A percentile compares a stretch with the other conserved stretches of the same genome.
Conservation (phyloP, 768 basidiomycete species). For the Lentinus tigrinus region DNA sequence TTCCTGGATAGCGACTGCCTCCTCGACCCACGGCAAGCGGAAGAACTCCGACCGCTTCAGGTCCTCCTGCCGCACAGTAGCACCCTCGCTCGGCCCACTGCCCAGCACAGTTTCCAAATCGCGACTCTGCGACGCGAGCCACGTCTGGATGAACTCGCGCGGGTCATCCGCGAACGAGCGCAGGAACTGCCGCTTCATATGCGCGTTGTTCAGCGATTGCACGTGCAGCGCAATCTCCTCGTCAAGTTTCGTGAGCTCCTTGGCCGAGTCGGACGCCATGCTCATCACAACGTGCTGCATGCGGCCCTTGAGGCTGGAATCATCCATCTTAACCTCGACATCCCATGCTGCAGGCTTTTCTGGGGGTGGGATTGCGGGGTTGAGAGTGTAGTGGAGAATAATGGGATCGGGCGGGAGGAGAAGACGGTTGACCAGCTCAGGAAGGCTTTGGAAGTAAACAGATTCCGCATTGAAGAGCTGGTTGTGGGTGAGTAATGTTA, state of each 20-base stretch:
- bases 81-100: constrained; percentile 77
- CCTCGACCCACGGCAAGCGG: constrained; percentile 86
- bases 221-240: constrained; percentile 90
- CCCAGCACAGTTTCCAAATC: constrained; percentile 90
- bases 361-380: constrained; percentile 59
- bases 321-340: constrained; percentile 86
- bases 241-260: constrained; percentile 71
- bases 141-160: constrained; percentile 79
- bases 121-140: constrained; percentile 89
- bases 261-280: constrained; percentile 67
- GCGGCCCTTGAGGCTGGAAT: constrained; percentile 65
- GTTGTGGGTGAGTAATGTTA: background rate
- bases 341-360: constrained; percentile 74
- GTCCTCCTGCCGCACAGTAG: constrained; percentile 84
- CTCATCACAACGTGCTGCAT: constrained; percentile 68
- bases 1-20: constrained; percentile 85
- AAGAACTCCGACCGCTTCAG: constrained; percentile 88
- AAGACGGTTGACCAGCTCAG: constrained; percentile 82
- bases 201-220: constrained; percentile 83
- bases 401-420: constrained; percentile 78
- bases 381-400: constrained; percentile 71
- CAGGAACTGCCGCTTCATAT: constrained; percentile 85
- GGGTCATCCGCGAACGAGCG: constrained; percentile 80
- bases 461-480: constrained; percentile 74
- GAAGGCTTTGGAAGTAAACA: constrained; percentile 75